Evolutionary conservation across 306 rosid species (phyloP), one percentile per base, ranked within the genome.

Genomic region (Luffa acutangula): DNA sequence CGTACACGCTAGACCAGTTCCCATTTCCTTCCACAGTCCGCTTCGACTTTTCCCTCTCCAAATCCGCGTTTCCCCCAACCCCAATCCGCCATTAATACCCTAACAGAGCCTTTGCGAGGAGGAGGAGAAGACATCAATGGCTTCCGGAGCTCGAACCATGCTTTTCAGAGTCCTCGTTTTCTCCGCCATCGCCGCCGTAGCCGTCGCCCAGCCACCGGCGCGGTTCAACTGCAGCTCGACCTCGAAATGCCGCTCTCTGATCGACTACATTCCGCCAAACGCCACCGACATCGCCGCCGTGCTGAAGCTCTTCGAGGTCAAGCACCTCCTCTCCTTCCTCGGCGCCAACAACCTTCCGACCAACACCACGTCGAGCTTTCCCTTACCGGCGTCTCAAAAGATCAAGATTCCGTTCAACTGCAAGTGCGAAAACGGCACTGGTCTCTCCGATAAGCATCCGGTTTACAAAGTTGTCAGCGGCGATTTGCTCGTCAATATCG

Each of bases 351-450:
- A 78, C 81, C 7, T 88, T 4, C 62, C 85, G 0, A 3, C 8
- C 46, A 46, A 83, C 81, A 82, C 92, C 60, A 0, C 20, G 2
- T 6, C 39, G 3, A 73, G 7, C 48, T 0, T 1, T 25, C 4
- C 9, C 25, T 48, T 92, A 3, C 6, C 0, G 9, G 73, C 88
- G 31, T 4, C 52, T 4, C 0, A 10, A 42, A 77, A 1, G 13
- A 64, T 95, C 41, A 75, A 46, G 59, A 80, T 95, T 41, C 97
- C 98, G n/a, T 85, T 92, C 85, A 51, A 54, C 4, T 94, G 98
- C 84, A 31, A 1, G 45, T 94, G 98, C 83, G 0, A 2, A 18
- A 86, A 88, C 85, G 84, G 80, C 31, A 75, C 80, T 10, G 97
- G 98, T 1, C 64, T 78, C 59, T 89, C 92, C 31, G 11, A 88